Conservation (phyloP, 441 rosid genomes). For the Adansonia madagascariensis region DNA sequence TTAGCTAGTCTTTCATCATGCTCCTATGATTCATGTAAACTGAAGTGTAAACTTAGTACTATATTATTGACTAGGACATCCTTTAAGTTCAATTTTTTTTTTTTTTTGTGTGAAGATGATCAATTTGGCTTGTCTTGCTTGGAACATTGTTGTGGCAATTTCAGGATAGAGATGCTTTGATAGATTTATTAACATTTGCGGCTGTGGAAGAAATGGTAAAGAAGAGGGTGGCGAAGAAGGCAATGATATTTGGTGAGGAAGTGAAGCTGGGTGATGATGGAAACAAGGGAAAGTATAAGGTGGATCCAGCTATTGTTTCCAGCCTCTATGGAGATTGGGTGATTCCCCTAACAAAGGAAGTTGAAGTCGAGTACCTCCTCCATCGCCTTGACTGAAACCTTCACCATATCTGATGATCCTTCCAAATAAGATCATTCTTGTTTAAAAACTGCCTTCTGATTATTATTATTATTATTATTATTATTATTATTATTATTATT, state of each 20-base stretch:
- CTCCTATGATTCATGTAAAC: not conserved
- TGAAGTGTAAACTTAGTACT: not conserved
- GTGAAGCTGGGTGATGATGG: constrained; percentile 39
- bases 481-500: too few relatives aligned
- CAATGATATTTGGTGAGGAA: constrained; percentile 67
- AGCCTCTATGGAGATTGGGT: constrained; percentile 81
- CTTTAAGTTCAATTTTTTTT: too few relatives aligned
- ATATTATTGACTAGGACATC: not conserved
- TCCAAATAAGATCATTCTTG: constrained; percentile 13
- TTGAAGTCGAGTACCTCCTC: constrained; percentile 81
- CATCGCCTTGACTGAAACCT: constrained; percentile 62
- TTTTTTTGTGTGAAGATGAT: not conserved
- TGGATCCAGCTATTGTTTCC: constrained; percentile 65
- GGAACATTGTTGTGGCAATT: constrained; percentile 10
- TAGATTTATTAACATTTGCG: constrained; percentile 70
- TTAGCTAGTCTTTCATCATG: constrained; percentile 3
- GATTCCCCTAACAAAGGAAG: constrained; percentile 77
- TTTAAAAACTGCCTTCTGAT: not conserved
- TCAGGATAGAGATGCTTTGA: constrained; percentile 72
- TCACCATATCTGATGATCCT: not conserved
- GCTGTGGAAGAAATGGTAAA: constrained; percentile 73
- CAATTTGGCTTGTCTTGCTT: not conserved
- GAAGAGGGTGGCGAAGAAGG: constrained; percentile 82
- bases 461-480: too few relatives aligned
- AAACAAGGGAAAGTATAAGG: constrained; percentile 42